A percentile compares a stretch with the other conserved stretches of the same genome.
Evolutionary conservation across 2,329 filamentous ascomycete species (phyloP).

Genomic region (Botrytis byssoidea): DNA sequence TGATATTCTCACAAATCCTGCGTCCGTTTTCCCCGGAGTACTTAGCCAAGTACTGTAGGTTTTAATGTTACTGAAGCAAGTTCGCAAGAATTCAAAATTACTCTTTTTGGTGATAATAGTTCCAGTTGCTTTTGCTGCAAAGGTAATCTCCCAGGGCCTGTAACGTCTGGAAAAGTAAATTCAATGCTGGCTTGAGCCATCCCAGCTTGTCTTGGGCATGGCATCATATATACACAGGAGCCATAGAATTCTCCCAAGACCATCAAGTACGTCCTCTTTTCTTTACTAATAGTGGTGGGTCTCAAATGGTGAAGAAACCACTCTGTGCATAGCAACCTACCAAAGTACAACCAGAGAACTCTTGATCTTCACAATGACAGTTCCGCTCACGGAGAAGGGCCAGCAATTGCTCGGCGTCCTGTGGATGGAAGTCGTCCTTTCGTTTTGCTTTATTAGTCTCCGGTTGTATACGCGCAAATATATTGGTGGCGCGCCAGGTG

Average conservation of each 20-base stretch:
- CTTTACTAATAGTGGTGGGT: slow-evolving; percentile 1
- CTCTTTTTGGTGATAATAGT: background rate
- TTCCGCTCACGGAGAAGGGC: slow-evolving; percentile 13
- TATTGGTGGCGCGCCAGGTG: slow-evolving; percentile 1
- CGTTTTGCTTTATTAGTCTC: slow-evolving; percentile 5
- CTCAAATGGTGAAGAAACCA: background rate
- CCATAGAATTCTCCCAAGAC: too few species aligned
- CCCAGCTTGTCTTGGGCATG: background rate
- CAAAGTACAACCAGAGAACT: background rate
- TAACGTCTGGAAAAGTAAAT: background rate
- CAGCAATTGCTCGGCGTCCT: slow-evolving; percentile 8
- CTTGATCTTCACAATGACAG: background rate
- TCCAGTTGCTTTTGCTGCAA: background rate
- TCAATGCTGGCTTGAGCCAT: background rate
- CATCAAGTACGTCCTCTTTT: background rate
- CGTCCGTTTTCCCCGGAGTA: background rate
- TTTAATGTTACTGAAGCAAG: background rate
- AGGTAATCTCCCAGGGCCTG: background rate
- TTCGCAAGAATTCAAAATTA: background rate
- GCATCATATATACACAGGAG: slow-evolving; percentile 3
- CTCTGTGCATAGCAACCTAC: background rate
- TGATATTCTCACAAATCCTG: too few species aligned
- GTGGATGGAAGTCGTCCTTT: slow-evolving; percentile 14
- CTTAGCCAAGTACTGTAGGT: too few species aligned
- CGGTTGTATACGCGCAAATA: slow-evolving; percentile 13